Evolutionary conservation across 495 filamentous ascomycete genomes (phyloP), one percentile per base, ranked within the genome.

Genomic region (Tuber indicum): DNA sequence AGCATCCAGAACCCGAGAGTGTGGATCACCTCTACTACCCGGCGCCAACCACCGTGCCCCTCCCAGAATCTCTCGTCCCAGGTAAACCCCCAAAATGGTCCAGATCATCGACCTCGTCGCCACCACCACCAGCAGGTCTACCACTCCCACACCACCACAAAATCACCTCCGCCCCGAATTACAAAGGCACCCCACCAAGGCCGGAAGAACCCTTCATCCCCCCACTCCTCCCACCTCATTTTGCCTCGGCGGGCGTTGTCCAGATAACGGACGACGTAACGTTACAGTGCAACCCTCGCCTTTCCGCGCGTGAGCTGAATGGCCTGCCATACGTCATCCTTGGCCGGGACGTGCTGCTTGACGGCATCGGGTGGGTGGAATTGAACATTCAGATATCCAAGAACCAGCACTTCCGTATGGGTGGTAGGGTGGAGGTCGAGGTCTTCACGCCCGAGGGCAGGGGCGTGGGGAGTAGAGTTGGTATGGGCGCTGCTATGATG

Each of bases 311-410:
- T 71, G 83, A 84, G 42, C 85, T 88, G 12, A 86, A 90, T 0
- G 77, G 79, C 39, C 85, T 98, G 52, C 94, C 94, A 3, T 99
- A 95, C 83, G 87, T 87, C 16, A 89, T 98, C 5, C 86, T 94
- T 74, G 88, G 90, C 9, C 88, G 91, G 0, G 96, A 99, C 83
- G 89, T 99, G 52, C 85, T 99, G 12, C 90, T 99, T 49, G 94
- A 97, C 80, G 93, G 95, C 32, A 90, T 91, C 62, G 96, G 96
- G 3, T 99, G 96, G 95, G 88, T 99, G 12, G 96, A 99, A 84
- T 84, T 99, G 32, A 91, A 89, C 9, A 90, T 91, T 21, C 94
- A 98, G 84, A 88, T 96, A 12, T 89, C 94, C 39, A 88, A 83
- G 69, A 77, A 75, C 36, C 72, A 77, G 36, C 82, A 82, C 42